Base-by-base conservation (phyloP, 768 basidiomycete genomes). In the Saitozyma sp. region DNA sequence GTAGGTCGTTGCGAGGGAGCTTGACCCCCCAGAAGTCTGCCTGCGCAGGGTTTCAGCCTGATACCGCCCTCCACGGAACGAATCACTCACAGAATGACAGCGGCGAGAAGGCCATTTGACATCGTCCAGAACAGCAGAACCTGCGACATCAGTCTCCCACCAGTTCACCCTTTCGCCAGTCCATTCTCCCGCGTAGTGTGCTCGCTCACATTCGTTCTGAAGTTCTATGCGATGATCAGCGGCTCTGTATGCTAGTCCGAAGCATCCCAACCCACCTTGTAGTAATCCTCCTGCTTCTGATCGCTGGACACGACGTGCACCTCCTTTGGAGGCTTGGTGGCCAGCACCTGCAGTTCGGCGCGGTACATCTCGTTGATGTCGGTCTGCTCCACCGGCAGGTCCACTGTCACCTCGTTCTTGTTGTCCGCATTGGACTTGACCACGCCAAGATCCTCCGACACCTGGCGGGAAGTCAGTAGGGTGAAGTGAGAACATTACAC, bases 111-210 rank as follows among this genome's bases (percentile, higher is more conserved):
- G 9, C 83, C 80, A 79, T 96, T 96, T 51, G 88, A 87, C 74
- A 97, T 80, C 9, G 89, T 89, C 92, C 93, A 99, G 8, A 87
- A 85, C 63, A 97, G 82, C 68, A 97, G 78, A 8, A 95, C 90
- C 84, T 83, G 79, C 11, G 51, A 51, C 40, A 68, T 63, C 52
- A 61, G 58, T 37, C 13, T 56, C 46, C 62, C 19, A 50, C n/a
- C 59, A 40, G 17, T 20, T n/a, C 40, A 62, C 29, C 29, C 29
- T 29, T 5, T 46, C 45, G 45, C n/a, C 6, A 46, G 45, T 46
- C 11, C 45, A 46, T 11, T 17, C 45, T 3, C 13, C 45, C 11
- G 1, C 45, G 11, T 11, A 46, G n/a, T 11, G 43, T 45, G 17
- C 19, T 41, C 11, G n/a, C 85, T 74, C 65, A 85, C 84, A 56